Percentiles rank a stretch among this genome's conserved stretches.
These are phyloP conservation scores for Auricularia auricula-judae DNA, from an alignment of 768 basidiomycete species.

Conservation along the genomic window DNA sequence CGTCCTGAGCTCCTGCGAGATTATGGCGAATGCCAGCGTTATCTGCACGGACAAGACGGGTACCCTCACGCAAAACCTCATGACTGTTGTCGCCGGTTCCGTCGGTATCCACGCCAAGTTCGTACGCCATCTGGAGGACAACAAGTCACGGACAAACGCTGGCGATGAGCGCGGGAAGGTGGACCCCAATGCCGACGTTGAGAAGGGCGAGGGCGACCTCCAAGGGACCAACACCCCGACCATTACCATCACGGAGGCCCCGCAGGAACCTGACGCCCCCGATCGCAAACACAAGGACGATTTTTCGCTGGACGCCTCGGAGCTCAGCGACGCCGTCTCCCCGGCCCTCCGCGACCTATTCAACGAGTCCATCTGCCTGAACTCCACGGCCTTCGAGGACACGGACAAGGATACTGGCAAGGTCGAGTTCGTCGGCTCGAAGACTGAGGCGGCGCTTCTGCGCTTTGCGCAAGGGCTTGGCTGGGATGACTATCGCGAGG, in stretches of 20 bases:
- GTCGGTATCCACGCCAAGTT: constrained; percentile 93
- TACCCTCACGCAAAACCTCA: constrained; percentile 88
- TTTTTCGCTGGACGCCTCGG: constrained; percentile 74
- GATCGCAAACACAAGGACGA: constrained; percentile 47
- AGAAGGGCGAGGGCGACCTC: constrained; percentile 5
- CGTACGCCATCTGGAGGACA: constrained; percentile 64
- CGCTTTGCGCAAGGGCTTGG: constrained; percentile 70
- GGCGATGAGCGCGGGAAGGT: constrained; percentile 32
- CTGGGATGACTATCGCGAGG: constrained; percentile 63
- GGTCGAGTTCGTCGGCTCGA: constrained; percentile 71
- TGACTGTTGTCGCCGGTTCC: constrained; percentile 95
- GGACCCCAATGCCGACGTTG: constrained; percentile 2
- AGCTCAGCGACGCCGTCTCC: constrained; percentile 55
- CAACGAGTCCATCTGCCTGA: constrained; percentile 80
- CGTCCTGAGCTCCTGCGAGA: constrained; percentile 93
- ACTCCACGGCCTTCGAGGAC: constrained; percentile 94
- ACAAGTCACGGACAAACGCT: constrained; percentile 61
- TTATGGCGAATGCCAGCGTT: constrained; percentile 96
- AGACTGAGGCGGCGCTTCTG: constrained; percentile 90
- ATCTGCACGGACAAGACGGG: constrained; percentile 96
- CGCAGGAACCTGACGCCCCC: background rate
- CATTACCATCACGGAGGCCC: background rate
- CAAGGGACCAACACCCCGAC: background rate
- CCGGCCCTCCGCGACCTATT: constrained; percentile 52
- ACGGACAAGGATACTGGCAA: constrained; percentile 47